A percentile compares a stretch with the other conserved stretches of the same genome.
Conservation (phyloP, 176 grass and related monocot genomes). For the Carex myosuroides region DNA sequence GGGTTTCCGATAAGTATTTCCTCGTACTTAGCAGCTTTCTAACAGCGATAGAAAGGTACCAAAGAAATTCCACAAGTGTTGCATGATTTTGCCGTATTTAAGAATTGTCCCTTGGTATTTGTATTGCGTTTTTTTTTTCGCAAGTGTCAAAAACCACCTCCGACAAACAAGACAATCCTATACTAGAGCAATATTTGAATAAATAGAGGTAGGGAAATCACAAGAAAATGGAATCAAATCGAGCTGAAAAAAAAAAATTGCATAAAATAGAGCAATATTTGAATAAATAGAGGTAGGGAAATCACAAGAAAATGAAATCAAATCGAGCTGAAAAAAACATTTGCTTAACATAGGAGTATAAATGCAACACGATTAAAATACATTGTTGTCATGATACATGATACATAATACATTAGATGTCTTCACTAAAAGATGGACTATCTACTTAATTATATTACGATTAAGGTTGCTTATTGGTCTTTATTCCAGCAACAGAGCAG, state of each 20-base stretch:
- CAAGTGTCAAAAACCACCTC: not conserved
- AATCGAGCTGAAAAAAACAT: not conserved
- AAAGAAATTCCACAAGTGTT: not conserved
- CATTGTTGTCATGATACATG: not conserved
- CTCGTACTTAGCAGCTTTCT: not conserved
- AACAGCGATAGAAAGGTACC: not conserved
- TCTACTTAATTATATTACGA: constrained; percentile 7
- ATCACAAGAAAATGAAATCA: not conserved
- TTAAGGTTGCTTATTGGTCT: not conserved
- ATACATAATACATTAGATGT: constrained; percentile 12
- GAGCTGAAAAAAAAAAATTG: not conserved
- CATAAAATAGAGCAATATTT: not conserved
- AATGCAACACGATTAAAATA: not conserved
- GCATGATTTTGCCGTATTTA: not conserved
- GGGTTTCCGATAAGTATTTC: too few species aligned
- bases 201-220: not conserved
- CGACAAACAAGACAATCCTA: not conserved
- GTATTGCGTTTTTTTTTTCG: not conserved
- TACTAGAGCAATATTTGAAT: not conserved
- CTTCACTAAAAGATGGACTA: constrained; percentile 2
- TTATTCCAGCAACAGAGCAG: constrained; percentile 11
- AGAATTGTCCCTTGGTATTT: not conserved
- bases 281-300: not conserved
- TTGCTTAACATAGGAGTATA: not conserved
- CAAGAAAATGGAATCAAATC: not conserved